Evolutionary conservation across 2,329 filamentous ascomycete genomes (phyloP), one percentile per base, ranked within the genome.

Genomic region (Myriosclerotinia duriaeana): DNA sequence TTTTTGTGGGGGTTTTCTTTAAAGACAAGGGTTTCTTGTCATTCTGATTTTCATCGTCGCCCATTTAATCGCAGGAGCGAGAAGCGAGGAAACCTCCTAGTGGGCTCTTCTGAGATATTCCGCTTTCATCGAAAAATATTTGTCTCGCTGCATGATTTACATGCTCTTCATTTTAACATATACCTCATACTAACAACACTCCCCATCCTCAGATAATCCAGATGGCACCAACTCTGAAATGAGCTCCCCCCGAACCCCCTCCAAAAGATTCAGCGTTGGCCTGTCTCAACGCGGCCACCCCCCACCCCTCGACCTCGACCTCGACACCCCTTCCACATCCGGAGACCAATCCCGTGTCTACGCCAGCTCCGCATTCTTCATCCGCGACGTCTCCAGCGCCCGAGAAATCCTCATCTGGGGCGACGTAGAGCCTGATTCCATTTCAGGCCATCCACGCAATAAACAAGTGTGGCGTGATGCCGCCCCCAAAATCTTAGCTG

Each of bases 351-450:
- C 2, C 9, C 93, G 89, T 72, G 90, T 93, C 1, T 89, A 92
- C 68, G 92, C 97, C 76, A 96, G 92, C 70, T 95, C 93, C 22
- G 94, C 92, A 0, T 98, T 93, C 78, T 98, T 99, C 78, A 90
- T 99, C 70, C 90, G 92, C 48, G 90, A 95, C 68, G 81, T 89
- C 44, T 76, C 80, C 0, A 90, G 87, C 0, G 85, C 86, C 1
- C 84, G 85, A 42, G 94, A 99, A 78, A 86, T 98, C 3, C 85
- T 99, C 68, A 91, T 99, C 59, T 98, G 97, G 76, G 95, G 95
- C 22, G 95, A 99, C 71, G 91, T 98, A 48, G 95, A 99, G 75
- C 93, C 95, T 0, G 95, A 99, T 77, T 89, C 87, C 11, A 79
- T 98, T 36, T 96, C 92, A 0, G 78, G 94, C 2, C 89, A 86